Base-by-base conservation (phyloP, 2,329 filamentous ascomycete genomes). In the Fusarium chaquense region DNA sequence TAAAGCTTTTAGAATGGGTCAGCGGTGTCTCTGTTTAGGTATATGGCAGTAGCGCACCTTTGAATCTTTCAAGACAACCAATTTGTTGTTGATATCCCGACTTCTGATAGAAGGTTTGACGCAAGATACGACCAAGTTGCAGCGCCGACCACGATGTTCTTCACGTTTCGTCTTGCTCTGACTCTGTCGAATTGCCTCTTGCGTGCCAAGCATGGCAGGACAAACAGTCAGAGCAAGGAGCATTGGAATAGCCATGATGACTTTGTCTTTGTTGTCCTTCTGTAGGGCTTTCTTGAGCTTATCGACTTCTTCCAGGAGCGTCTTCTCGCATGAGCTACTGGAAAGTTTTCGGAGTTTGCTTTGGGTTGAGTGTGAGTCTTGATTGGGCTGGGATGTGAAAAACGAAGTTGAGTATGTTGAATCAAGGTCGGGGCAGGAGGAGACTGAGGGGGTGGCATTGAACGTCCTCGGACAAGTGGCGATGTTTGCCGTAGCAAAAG, bases 91-190 rank as follows among this genome's bases (percentile, higher is more conserved):
- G 18, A 85, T 78, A n/a, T 78, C 69, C 16, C 77, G 72, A 52
- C 81, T 82, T 59, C 79, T 81, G 54, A 81, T 76, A 6, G 83
- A 84, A 28, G 82, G 81, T 74, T 84, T 84, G 45, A 81, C 78
- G 53, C 82, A 84, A 60, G 81, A 81, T 4, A 84, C 80, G 32
- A 82, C 73, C 38, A 85, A 78, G 57, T 85, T 84, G 67, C 83
- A 83, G 65, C 83, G 83, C 51, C 83, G 78, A 65, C 78, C 80
- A 54, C 83, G 80, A 67, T 85, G 83, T 61, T 85, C 83, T 66
- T 85, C 82, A 44, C 79, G 79, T 43, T 79, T 81, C 6, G 79
- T 76, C 65, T 82, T 83, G n/a, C 80, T 77, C 72, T 84, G 83
- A 11, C 82, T 82, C 38, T 83, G 79, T 44, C 82, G 77, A 60